Base-by-base conservation (phyloP, 441 rosid genomes). In the Aquilaria agallochum region DNA sequence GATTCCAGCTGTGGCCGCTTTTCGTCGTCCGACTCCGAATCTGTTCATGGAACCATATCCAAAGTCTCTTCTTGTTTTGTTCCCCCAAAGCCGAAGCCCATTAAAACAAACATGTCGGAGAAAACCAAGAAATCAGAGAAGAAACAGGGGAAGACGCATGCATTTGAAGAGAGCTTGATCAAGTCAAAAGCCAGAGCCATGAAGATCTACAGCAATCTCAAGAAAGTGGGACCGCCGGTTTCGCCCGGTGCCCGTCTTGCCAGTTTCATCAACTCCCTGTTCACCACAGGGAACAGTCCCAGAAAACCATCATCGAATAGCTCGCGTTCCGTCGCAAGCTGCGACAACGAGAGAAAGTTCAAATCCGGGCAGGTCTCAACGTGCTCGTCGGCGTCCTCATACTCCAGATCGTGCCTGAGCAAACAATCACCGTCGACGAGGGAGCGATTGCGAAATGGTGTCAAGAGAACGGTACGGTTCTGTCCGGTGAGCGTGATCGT, bases 141-240 rank as follows among this genome's bases (percentile, higher is more conserved):
- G 5, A 12, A 83, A 72, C 81, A 79, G 72, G 80, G 86, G 58
- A 76, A 66, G 44, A 56, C 62, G 7, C 66, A 64, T 2, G 1
- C 42, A 53, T 42, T 65, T 20, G 80, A 77, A 0, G 83, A 79
- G 5, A 67, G 53, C 5, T 63, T 80, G 50, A 74, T 74, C 55
- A 86, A 76, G 62, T 55, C 82, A 0, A 91, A 83, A 76, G 78
- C 80, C 27, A 83, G 96, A 73, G 90, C 90, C 0, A 14, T 70
- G 50, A 86, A 80, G 69, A 80, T 87, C 68, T 80, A 84, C 61
- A 65, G 76, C 57, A 77, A 83, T 58, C 61, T 75, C 20, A 91
- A 83, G 83, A 88, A 88, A 60, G 79, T 79, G 67, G 90, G 86
- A 64, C 89, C 87, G 45, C 97, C 99, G 44, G 83, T 92, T 80